Evolutionary conservation across 2,329 filamentous ascomycete species (phyloP), one percentile per base, ranked within the genome.

Genomic region (Fusarium zealandicum): DNA sequence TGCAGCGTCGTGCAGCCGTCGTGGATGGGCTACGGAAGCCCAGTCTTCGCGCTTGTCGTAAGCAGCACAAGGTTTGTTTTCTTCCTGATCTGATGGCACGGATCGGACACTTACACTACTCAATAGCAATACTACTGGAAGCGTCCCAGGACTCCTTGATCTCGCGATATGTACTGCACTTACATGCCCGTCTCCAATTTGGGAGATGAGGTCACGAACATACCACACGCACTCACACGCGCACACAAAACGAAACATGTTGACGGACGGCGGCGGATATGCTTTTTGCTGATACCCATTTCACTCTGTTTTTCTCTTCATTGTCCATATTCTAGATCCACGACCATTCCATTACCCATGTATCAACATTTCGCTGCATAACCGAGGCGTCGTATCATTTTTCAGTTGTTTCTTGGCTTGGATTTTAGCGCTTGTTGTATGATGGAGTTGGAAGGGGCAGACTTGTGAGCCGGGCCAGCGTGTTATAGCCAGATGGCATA

Each of bases 21-120:
- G 91, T 93, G 1, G 88, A 93, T 63, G 90, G 91, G 46, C 79
- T 97, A 71, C 84, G 92, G 50, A 96, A 96, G 76, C 93, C 93
- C 36, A 95, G 92, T 66, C 78, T 99, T 68, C 83, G 95, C 63
- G 89, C 88, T 69, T 97, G 95, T 70, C 85, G 95, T 69, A 98
- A 97, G 78, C 91, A 95, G 72, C 95, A 99, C 76, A 98, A 98
- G 90, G 93, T 98, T 83, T 70, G 79, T 53, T 20, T 31, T 1
- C 14, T 43, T 10, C 6, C 17, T 4, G 0, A 36, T 32, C 16
- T 47, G 0, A 7, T 3, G 17, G 14, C 11, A 9, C 31, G 20
- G 12, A 11, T 16, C 12, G n/a, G 11, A 39, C 32, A 27, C 49
- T 55, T 43, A 67, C 57, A 69, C 65, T 54, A 9, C 17, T 39